Conservation (phyloP, 371 early-diverging fungal genomes). For the Mucor circinelloides region DNA sequence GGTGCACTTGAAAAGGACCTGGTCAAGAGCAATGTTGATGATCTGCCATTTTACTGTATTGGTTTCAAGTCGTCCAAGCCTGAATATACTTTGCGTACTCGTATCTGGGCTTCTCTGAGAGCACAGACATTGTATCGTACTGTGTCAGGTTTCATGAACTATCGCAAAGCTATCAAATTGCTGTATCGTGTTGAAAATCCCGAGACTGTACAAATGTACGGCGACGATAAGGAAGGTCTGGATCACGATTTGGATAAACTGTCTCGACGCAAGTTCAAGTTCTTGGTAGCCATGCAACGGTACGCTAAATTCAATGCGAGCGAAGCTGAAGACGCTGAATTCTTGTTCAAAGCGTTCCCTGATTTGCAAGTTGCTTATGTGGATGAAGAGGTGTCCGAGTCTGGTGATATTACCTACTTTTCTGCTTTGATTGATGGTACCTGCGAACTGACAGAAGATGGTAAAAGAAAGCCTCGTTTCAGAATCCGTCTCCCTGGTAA, state of each 20-base stretch:
- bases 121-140: conserved; percentile 90
- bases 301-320: conserved; percentile 74
- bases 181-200: conserved; percentile 85
- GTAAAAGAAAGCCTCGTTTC: conserved; percentile 74
- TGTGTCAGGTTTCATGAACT: conserved; percentile 90
- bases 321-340: conserved; percentile 80
- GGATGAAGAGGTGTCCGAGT: conserved; percentile 67
- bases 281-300: conserved; percentile 90
- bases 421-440: conserved; percentile 79
- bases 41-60: conserved; percentile 81
- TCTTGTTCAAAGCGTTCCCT: conserved; percentile 78
- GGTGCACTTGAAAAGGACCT: conserved; percentile 21
- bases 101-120: conserved; percentile 90
- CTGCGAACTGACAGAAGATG: conserved; percentile 64
- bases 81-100: conserved; percentile 82
- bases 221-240: conserved; percentile 63
- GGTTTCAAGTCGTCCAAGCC: conserved; percentile 84
- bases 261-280: conserved; percentile 79
- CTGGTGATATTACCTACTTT: conserved; percentile 62
- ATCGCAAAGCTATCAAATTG: conserved; percentile 81
- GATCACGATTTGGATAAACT: conserved; percentile 72
- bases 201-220: conserved; percentile 66
- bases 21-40: conserved; percentile 60
- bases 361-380: conserved; percentile 84
- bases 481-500: conserved; percentile 84